These are phyloP conservation scores for Colletotrichum lupini DNA, from an alignment of 2,329 filamentous ascomycete species.

Conservation along the genomic window DNA sequence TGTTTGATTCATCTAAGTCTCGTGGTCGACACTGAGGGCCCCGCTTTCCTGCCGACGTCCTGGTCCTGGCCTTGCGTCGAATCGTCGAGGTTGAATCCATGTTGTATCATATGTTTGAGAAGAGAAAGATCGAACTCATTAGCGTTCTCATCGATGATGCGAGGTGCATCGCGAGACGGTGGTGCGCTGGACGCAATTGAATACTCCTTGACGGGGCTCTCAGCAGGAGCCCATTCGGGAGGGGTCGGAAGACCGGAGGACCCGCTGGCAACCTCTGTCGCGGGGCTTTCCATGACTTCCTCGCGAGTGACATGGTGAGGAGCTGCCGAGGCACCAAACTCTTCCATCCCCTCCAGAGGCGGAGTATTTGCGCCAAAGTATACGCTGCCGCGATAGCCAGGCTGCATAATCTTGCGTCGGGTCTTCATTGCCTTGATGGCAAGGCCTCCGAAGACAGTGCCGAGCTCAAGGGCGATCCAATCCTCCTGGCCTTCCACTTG, in stretches of 20 bases:
- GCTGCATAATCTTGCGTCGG: constrained; percentile 28
- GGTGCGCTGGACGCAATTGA: constrained; percentile 15
- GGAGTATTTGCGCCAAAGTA: constrained; percentile 32
- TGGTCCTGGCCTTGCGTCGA: constrained; percentile 12
- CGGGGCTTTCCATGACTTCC: constrained; percentile 47
- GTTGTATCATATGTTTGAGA: constrained; percentile 28
- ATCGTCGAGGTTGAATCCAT: constrained; percentile 27
- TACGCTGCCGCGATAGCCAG: constrained; percentile 30
- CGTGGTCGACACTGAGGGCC: constrained; percentile 23
- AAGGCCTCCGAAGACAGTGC: constrained; percentile 46
- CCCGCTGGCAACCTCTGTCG: constrained; percentile 48
- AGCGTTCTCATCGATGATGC: constrained; percentile 16
- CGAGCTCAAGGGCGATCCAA: constrained; percentile 26
- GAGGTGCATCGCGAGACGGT: constrained; percentile 10
- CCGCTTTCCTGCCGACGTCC: constrained; percentile 21
- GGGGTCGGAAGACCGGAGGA: constrained; percentile 50
- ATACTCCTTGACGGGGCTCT: constrained; percentile 24
- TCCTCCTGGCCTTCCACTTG: constrained; percentile 21
- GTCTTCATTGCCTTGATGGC: constrained; percentile 25
- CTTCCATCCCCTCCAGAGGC: constrained; percentile 23
- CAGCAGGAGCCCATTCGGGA: constrained; percentile 42
- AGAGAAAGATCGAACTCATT: constrained; percentile 25
- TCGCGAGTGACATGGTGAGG: constrained; percentile 47
- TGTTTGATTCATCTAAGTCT: constrained; percentile 11
- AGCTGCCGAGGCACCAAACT: constrained; percentile 28